Conservation (phyloP, 2,329 filamentous ascomycete genomes). For the Aureobasidium pullulans region DNA sequence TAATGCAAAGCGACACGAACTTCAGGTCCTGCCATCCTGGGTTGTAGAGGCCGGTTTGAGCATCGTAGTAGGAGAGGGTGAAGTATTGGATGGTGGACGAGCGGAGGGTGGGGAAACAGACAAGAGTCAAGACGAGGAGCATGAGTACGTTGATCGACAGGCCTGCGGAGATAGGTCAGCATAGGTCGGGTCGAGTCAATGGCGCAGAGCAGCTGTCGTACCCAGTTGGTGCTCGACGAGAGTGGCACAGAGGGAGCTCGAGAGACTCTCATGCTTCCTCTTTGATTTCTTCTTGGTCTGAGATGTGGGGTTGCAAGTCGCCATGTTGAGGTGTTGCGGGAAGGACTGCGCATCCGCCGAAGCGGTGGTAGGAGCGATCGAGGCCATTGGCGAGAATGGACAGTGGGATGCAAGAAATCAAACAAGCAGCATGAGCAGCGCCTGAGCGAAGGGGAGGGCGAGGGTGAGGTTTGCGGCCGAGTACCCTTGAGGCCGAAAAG, state of each 20-base stretch:
- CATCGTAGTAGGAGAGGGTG: constrained; percentile 74
- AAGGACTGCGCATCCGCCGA: background rate
- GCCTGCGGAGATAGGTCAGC: constrained; percentile 41
- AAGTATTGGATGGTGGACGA: constrained; percentile 82
- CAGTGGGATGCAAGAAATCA: background rate
- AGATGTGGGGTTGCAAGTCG: background rate
- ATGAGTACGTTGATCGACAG: constrained; percentile 80
- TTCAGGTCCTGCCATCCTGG: constrained; percentile 73
- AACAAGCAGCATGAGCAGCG: background rate
- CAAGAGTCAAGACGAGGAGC: constrained; percentile 73
- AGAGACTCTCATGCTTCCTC: constrained; percentile 26
- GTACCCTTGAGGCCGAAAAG: background rate
- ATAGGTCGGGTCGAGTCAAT: background rate
- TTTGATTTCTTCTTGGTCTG: constrained; percentile 12
- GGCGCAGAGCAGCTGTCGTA: constrained; percentile 15
- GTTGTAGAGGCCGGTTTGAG: constrained; percentile 60
- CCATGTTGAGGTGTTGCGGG: background rate
- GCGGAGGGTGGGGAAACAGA: constrained; percentile 72
- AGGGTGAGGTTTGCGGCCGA: background rate
- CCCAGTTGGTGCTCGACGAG: constrained; percentile 37
- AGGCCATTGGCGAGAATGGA: constrained; percentile 6
- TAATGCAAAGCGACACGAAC: constrained; percentile 68
- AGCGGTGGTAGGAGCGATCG: background rate
- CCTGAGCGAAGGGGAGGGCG: background rate
- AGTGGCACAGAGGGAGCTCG: constrained; percentile 26